Conservation (phyloP, 2,329 filamentous ascomycete genomes). For the Arthrobotrys pseudoclavata region DNA sequence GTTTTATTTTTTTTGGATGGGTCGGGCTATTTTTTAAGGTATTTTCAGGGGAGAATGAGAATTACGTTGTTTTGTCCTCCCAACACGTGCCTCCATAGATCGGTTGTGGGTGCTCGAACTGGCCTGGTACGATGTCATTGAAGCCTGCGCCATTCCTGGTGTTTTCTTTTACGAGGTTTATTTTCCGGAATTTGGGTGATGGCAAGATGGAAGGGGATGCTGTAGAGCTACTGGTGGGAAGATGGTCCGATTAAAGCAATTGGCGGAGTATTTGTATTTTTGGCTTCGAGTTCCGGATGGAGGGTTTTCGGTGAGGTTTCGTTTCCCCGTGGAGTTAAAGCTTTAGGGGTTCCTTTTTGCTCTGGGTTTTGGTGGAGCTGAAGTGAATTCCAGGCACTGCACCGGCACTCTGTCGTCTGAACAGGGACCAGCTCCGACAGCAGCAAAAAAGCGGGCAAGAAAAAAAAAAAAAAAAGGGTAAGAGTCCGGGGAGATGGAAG, state of each 20-base stretch:
- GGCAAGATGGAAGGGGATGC: neutral
- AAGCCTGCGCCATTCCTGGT: slow-evolving; percentile 52
- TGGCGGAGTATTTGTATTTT: neutral
- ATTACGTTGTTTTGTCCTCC: slow-evolving; percentile 60
- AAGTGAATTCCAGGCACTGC: slow-evolving; percentile 30
- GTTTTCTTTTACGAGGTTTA: slow-evolving; percentile 5
- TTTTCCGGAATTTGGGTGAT: neutral
- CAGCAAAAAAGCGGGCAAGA: slow-evolving; percentile 27
- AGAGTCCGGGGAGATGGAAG: slow-evolving; percentile 9
- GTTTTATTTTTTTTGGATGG: slow-evolving; percentile 4
- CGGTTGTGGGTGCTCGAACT: slow-evolving; percentile 44
- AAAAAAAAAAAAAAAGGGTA: slow-evolving; percentile 35
- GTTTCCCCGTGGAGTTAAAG: slow-evolving; percentile 28
- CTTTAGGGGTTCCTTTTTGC: slow-evolving; percentile 27
- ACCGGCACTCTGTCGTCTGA: slow-evolving; percentile 35
- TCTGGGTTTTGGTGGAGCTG: slow-evolving; percentile 33
- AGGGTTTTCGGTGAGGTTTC: slow-evolving; percentile 36
- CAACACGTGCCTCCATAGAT: slow-evolving; percentile 58
- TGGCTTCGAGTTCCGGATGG: slow-evolving; percentile 26
- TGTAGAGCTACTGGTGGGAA: neutral
- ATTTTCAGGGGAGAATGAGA: slow-evolving; percentile 50
- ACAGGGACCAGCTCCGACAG: slow-evolving; percentile 27
- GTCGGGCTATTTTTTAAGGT: slow-evolving; percentile 7
- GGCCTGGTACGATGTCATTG: slow-evolving; percentile 53
- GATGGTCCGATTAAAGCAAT: slow-evolving; percentile 12